A percentile compares a stretch with the other conserved stretches of the same genome.
Conservation (phyloP, 129 eudicot genomes). For the carrot (Daucus carota) region DNA sequence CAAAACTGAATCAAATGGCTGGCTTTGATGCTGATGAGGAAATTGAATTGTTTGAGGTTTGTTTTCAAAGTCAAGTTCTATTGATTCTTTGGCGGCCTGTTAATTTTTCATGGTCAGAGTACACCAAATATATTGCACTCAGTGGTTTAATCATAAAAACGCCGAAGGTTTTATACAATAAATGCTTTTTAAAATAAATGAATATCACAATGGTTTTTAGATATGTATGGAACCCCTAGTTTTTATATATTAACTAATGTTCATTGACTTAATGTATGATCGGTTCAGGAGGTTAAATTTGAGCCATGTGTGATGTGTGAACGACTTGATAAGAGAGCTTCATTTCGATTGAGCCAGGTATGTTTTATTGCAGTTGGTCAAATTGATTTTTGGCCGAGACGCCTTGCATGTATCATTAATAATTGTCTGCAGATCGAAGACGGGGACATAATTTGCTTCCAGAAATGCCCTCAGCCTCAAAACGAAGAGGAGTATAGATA, state of each 20-base stretch:
- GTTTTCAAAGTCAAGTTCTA: conserved; percentile 10
- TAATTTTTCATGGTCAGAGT: neutral
- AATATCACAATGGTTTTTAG: neutral
- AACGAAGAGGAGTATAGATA: conserved; percentile 44
- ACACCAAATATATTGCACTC: neutral
- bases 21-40: conserved; percentile 85
- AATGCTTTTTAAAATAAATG: neutral
- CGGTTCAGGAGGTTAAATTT: conserved; percentile 79
- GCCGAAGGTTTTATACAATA: neutral
- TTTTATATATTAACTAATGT: neutral
- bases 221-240: neutral
- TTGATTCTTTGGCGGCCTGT: neutral
- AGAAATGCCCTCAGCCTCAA: conserved; percentile 49
- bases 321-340: conserved; percentile 60
- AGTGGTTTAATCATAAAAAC: neutral
- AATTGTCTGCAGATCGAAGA: conserved; percentile 57
- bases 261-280: neutral
- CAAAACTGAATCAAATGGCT: conserved; percentile 71
- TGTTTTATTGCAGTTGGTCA: neutral
- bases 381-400: neutral
- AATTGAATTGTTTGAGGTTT: conserved; percentile 87
- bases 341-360: conserved; percentile 89
- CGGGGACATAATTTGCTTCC: conserved; percentile 94
- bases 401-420: neutral
- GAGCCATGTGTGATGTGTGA: conserved; percentile 98